phyloP scores from a whole-genome alignment of 495 filamentous ascomycete genomes.

The Daldinia bambusicola region DNA sequence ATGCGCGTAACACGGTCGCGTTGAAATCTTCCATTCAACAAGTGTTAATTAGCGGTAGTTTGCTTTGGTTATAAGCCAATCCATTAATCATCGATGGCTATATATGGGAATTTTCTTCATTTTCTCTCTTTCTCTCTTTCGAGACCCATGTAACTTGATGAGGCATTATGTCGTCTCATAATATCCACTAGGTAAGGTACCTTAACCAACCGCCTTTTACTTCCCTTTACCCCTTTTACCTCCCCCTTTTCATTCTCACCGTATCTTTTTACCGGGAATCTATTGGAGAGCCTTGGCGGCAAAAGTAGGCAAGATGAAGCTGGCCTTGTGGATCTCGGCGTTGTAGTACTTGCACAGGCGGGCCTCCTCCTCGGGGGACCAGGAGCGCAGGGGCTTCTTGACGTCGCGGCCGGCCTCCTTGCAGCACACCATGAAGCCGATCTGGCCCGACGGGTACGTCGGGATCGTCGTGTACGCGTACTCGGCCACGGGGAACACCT shows the following conservation, averaged over 20 bases:
- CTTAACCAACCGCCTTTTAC: neutral
- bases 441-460: constrained; percentile 98
- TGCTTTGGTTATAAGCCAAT: constrained; percentile 7
- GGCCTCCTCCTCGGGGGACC: constrained; percentile 87
- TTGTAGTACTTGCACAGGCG: constrained; percentile 96
- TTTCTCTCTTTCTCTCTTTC: neutral
- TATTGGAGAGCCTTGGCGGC: constrained; percentile 80
- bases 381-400: constrained; percentile 80
- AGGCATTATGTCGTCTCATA: neutral
- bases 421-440: constrained; percentile 99
- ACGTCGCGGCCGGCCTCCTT: constrained; percentile 89
- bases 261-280: neutral
- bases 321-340: constrained; percentile 90
- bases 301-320: constrained; percentile 92
- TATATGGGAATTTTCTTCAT: too few species aligned
- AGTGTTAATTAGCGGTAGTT: too few species aligned
- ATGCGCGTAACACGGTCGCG: too few species aligned
- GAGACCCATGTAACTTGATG: constrained; percentile 4
- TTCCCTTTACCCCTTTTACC: neutral
- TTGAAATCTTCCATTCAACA: too few species aligned
- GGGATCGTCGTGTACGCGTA: constrained; percentile 99
- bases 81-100: constrained; percentile 22
- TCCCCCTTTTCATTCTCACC: neutral
- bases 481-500: constrained; percentile 97
- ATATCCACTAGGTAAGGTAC: too few species aligned